A percentile compares a stretch with the other conserved stretches of the same genome.
These are phyloP conservation scores for Fusarium oxysporum DNA, from an alignment of 2,329 filamentous ascomycete species.

Conservation along the genomic window DNA sequence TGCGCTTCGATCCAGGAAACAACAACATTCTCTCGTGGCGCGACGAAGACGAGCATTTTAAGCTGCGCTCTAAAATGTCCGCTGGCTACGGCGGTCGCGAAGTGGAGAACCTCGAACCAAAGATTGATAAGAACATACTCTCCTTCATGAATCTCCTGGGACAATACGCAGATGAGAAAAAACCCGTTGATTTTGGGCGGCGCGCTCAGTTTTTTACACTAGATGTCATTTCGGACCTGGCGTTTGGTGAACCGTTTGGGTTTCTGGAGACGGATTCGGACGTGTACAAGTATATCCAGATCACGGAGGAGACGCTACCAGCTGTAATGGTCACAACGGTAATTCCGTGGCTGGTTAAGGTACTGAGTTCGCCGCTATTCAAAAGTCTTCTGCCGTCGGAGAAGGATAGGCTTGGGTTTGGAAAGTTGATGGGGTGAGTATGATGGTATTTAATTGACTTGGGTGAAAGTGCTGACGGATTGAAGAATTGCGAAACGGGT, in stretches of 20 bases:
- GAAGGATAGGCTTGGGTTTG: slow-evolving; percentile 53
- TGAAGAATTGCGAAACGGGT: slow-evolving; percentile 46
- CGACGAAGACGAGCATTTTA: slow-evolving; percentile 58
- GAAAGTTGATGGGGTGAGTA: slow-evolving; percentile 59
- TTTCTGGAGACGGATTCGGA: slow-evolving; percentile 59
- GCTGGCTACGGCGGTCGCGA: slow-evolving; percentile 66
- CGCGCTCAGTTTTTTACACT: slow-evolving; percentile 64
- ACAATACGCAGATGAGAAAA: slow-evolving; percentile 17
- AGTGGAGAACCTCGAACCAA: slow-evolving; percentile 60
- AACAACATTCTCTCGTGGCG: slow-evolving; percentile 64
- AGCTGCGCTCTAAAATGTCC: slow-evolving; percentile 61
- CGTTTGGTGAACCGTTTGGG: slow-evolving; percentile 61
- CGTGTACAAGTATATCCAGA: slow-evolving; percentile 59
- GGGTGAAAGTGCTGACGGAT: background rate
- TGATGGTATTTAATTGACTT: background rate
- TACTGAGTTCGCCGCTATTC: slow-evolving; percentile 55
- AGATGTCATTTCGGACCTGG: slow-evolving; percentile 64
- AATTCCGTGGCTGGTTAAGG: slow-evolving; percentile 54
- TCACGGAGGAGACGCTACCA: slow-evolving; percentile 56
- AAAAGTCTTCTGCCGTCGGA: slow-evolving; percentile 56
- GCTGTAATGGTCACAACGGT: slow-evolving; percentile 58
- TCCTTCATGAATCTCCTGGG: slow-evolving; percentile 55
- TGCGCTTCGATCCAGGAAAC: slow-evolving; percentile 63
- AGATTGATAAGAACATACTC: slow-evolving; percentile 60
- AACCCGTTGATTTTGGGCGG: slow-evolving; percentile 55